These are phyloP conservation scores for Aspergillus flavus DNA, from an alignment of 2,329 filamentous ascomycete species.

Conservation along the genomic window DNA sequence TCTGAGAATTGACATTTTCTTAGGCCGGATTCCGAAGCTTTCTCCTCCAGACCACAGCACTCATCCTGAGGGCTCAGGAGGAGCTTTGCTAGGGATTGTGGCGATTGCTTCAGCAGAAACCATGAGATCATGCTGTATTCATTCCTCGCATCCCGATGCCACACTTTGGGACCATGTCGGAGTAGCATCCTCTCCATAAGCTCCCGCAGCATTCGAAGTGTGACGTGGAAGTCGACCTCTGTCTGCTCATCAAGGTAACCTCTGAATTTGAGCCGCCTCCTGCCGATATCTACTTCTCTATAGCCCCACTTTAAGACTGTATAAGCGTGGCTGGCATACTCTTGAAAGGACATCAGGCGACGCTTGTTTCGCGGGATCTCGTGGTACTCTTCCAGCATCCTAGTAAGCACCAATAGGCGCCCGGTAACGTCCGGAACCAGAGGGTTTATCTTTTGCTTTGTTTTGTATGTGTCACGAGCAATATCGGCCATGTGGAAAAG, in stretches of 20 bases:
- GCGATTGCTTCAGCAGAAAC: conserved; percentile 31
- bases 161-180: conserved; percentile 31
- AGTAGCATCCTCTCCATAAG: conserved; percentile 34
- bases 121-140: conserved; percentile 31
- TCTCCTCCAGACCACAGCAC: conserved; percentile 28
- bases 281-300: conserved; percentile 29
- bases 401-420: conserved; percentile 19
- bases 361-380: conserved; percentile 18
- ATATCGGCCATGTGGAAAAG: conserved; percentile 35
- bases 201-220: conserved; percentile 33
- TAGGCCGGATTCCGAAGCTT: conserved; percentile 14
- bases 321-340: conserved; percentile 28
- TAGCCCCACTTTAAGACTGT: conserved; percentile 26
- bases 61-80: conserved; percentile 29
- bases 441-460: conserved; percentile 11
- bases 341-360: conserved; percentile 17
- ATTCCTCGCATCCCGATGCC: conserved; percentile 28
- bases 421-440: conserved; percentile 19
- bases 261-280: conserved; percentile 26
- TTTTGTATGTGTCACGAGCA: conserved; percentile 21
- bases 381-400: conserved; percentile 25
- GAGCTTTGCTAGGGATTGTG: conserved; percentile 27
- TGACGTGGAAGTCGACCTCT: conserved; percentile 31
- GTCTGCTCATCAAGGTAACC: conserved; percentile 26
- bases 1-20: conserved; percentile 28